phyloP scores from a whole-genome alignment of 306 rosid genomes.

The Malus sieversii region DNA sequence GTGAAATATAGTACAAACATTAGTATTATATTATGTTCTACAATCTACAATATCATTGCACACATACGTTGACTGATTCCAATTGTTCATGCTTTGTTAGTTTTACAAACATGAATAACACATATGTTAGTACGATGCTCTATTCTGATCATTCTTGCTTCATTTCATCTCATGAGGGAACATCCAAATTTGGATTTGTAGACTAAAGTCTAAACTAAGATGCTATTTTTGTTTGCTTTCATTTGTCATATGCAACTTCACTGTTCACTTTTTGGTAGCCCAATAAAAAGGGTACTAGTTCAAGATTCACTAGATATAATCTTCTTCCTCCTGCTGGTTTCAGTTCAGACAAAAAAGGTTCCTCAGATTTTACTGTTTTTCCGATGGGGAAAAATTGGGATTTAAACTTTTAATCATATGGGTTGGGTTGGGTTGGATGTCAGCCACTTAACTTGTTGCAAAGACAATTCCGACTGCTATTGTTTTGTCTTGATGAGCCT shows the following conservation, averaged over 20 bases:
- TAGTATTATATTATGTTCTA: too few species aligned
- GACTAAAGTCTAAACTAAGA: not conserved
- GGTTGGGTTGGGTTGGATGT: not conserved
- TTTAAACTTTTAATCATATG: not conserved
- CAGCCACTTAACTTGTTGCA: not conserved
- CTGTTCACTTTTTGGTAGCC: not conserved
- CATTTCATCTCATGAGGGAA: not conserved
- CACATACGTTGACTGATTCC: too few species aligned
- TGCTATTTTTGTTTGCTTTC: not conserved
- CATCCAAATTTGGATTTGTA: not conserved
- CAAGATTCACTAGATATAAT: not conserved
- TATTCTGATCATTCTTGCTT: too few species aligned
- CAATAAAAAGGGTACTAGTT: not conserved
- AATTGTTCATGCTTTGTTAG: too few species aligned
- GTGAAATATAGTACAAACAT: too few species aligned
- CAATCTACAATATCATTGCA: too few species aligned
- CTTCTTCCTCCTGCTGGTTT: not conserved
- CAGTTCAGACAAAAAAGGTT: not conserved
- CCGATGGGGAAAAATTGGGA: not conserved
- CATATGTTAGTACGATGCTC: too few species aligned
- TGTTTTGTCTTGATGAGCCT: too few species aligned
- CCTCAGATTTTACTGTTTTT: not conserved
- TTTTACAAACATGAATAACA: too few species aligned
- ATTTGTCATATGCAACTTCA: slow-evolving; percentile 18
- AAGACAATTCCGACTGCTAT: not conserved